Percentiles rank a stretch among this genome's conserved stretches.
These are phyloP conservation scores for Wickerhamomyces sp. DNA, from an alignment of 1,139 yeast species.

Conservation along the genomic window DNA sequence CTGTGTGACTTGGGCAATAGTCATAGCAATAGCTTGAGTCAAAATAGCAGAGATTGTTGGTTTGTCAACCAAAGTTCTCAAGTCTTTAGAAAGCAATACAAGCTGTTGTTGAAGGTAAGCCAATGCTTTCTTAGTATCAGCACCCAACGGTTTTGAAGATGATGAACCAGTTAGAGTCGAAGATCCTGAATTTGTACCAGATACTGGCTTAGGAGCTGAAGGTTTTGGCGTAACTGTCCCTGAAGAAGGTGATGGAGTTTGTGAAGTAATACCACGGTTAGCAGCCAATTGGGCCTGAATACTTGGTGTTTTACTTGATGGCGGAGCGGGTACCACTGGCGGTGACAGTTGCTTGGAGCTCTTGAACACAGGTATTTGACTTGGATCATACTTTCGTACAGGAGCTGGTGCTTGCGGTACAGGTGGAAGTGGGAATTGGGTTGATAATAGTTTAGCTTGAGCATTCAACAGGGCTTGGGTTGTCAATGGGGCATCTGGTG, in stretches of 20 bases:
- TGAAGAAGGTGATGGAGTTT: conserved; percentile 17
- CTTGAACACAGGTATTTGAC: conserved; percentile 7
- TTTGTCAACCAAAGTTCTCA: conserved; percentile 60
- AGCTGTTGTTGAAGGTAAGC: conserved; percentile 69
- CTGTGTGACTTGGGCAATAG: conserved; percentile 83
- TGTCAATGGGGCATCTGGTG: background rate
- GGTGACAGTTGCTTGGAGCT: background rate
- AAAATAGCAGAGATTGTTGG: conserved; percentile 73
- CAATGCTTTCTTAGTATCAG: conserved; percentile 58
- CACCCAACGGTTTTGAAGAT: conserved; percentile 33
- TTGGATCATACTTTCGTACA: conserved; percentile 4
- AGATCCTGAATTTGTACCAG: background rate
- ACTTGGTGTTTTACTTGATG: conserved; percentile 19
- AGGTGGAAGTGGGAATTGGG: conserved; percentile 1
- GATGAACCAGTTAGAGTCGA: background rate
- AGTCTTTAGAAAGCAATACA: conserved; percentile 59
- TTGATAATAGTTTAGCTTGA: conserved; percentile 1
- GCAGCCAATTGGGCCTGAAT: conserved; percentile 54
- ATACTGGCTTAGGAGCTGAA: conserved; percentile 7
- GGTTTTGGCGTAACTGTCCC: conserved; percentile 9
- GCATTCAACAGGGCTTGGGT: background rate
- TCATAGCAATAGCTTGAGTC: conserved; percentile 90
- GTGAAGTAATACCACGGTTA: conserved; percentile 33
- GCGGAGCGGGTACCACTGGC: background rate
- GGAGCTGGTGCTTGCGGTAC: conserved; percentile 8